phyloP scores from a whole-genome alignment of 1,139 yeast genomes.

The Kodamaea suecica region DNA sequence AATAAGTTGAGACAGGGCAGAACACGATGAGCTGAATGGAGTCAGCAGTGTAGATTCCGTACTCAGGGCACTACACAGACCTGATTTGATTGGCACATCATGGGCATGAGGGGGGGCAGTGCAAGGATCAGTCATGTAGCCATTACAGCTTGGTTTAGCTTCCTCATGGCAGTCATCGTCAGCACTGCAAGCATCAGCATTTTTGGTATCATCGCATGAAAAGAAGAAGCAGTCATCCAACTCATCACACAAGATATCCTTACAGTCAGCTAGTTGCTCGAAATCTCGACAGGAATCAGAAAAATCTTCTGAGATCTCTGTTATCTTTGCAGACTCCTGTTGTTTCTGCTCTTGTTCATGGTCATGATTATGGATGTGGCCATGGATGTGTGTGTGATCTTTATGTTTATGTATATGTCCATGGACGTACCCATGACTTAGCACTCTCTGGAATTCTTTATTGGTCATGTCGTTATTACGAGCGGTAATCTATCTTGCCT shows the following conservation, averaged over 20 bases:
- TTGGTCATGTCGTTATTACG: background rate
- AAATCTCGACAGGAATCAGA: slow-evolving; percentile 25
- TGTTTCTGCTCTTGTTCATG: slow-evolving; percentile 20
- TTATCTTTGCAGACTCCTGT: slow-evolving; percentile 5
- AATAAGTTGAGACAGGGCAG: no score
- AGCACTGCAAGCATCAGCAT: slow-evolving; percentile 4
- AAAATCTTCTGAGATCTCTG: slow-evolving; percentile 6
- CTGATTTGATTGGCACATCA: background rate
- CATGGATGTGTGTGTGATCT: slow-evolving; percentile 65
- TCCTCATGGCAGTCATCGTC: slow-evolving; percentile 2
- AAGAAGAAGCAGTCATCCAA: slow-evolving; percentile 44
- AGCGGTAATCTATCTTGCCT: no score
- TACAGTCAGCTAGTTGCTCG: slow-evolving; percentile 35
- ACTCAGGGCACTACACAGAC: background rate
- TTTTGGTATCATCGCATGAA: slow-evolving; percentile 28
- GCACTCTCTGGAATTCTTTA: slow-evolving; percentile 7
- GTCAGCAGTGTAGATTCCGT: no score
- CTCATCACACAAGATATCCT: slow-evolving; percentile 45
- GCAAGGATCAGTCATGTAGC: slow-evolving; percentile 16
- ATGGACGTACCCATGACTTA: slow-evolving; percentile 57
- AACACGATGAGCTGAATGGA: no score
- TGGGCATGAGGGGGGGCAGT: slow-evolving; percentile 7
- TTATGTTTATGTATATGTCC: slow-evolving; percentile 67
- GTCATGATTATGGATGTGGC: slow-evolving; percentile 59
- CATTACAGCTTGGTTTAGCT: slow-evolving; percentile 6